Conservation (phyloP, 805 yeast species). For the Ogataea angusta region DNA sequence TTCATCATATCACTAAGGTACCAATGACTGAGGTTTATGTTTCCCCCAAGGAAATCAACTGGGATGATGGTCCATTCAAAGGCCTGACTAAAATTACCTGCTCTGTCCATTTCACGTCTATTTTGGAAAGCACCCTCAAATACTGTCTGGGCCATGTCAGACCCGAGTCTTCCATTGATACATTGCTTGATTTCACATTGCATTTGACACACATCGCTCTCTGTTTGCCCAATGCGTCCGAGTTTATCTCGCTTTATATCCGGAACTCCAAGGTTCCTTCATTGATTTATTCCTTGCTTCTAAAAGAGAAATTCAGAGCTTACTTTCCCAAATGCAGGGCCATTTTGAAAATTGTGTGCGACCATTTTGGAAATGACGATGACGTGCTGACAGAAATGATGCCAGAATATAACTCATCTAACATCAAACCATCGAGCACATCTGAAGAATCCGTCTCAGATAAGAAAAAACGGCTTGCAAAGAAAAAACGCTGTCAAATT, state of each 20-base stretch:
- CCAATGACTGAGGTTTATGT: slow-evolving; percentile 49
- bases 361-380: slow-evolving; percentile 17
- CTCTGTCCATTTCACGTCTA: slow-evolving; percentile 49
- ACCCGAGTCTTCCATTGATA: slow-evolving; percentile 41
- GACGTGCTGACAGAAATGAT: slow-evolving; percentile 36
- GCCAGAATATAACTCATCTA: slow-evolving; percentile 29
- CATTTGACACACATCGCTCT: slow-evolving; percentile 68
- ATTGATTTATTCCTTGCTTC: slow-evolving; percentile 40
- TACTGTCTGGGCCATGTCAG: slow-evolving; percentile 27
- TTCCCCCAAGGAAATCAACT: slow-evolving; percentile 46
- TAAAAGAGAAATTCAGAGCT: slow-evolving; percentile 37
- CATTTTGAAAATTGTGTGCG: slow-evolving; percentile 37
- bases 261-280: slow-evolving; percentile 14
- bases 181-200: slow-evolving; percentile 53
- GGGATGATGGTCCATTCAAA: slow-evolving; percentile 40
- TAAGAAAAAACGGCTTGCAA: slow-evolving; percentile 64
- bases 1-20: slow-evolving; percentile 38
- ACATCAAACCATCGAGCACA: slow-evolving; percentile 9
- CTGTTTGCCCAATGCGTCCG: slow-evolving; percentile 35
- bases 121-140: slow-evolving; percentile 47
- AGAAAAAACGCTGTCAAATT: slow-evolving; percentile 63
- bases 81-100: slow-evolving; percentile 50
- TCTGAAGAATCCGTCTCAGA: slow-evolving; percentile 42
- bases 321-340: slow-evolving; percentile 57
- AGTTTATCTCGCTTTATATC: slow-evolving; percentile 16